Evolutionary conservation across 352 stramenopile species (phyloP), one percentile per base, ranked within the genome.

Genomic region (Phytophthora fragariaefolia): DNA sequence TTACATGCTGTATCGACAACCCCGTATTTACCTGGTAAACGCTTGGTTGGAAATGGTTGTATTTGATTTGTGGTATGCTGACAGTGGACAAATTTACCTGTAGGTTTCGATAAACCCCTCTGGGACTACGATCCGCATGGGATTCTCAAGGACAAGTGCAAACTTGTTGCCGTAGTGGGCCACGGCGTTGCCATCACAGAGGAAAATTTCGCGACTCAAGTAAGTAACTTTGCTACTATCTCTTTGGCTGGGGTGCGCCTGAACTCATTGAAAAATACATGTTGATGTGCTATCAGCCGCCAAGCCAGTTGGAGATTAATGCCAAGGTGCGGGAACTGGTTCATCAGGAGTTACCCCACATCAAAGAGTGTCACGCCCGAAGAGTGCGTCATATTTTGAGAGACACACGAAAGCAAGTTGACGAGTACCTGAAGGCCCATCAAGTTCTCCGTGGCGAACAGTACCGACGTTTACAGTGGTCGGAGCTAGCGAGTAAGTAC

Each of bases 281-380:
- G 27, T 23, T 58, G 24, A 52, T 57, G 22, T 54, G 3, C 9
- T 46, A 18, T 59, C 48, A 69, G 57, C 34, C 57, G 24, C 38
- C 61, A 42, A 69, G 64, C 43, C 76, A 83, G 54, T 63, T 71
- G 9, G 51, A 74, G 46, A 52, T 79, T 4, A 76, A 82, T 18
- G 38, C 7, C 0, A 50, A 59, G 42, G 74, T 90, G n/a, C 59
- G 70, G 13, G 40, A 51, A 5, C 45, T 83, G 38, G 65, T 88
- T 23, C 62, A 73, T 4, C 46, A 74, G 23, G 66, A 79, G 10
- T 30, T 79, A 10, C 68, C 67, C 7, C 36, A 65, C 2, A 58
- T 90, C 18, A 53, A 87, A 58, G 34, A 62, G 38, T 88, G 81
- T 38, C 76, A 89, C 64, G 59, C 63, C 28, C 63, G 62, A 38